Base-by-base conservation (phyloP, 106 monocot genomes). In the Xerophyta viscosa region DNA sequence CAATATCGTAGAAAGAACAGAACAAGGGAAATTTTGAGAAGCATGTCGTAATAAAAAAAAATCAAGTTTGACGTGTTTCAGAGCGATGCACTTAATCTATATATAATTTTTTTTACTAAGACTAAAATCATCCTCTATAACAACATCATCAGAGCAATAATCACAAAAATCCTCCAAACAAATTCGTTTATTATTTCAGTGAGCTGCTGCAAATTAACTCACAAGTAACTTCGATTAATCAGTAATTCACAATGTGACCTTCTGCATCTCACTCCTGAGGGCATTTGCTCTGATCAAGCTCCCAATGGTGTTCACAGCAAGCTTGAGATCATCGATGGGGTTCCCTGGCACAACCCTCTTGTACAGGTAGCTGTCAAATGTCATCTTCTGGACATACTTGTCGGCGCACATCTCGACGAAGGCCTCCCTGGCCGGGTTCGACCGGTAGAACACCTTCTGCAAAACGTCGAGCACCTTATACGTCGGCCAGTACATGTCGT, bases 351-450 rank as follows among this genome's bases (percentile, higher is more conserved):
- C 80, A 17, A 94, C 94, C 29, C 36, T 37, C 77, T 94, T 94
- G 81, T 94, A 94, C 37, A 94, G 56, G 58, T 94, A 94, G 59
- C 94, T 94, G 44, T 94, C 94, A 54, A 94, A 94, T 8, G 94
- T 94, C 94, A 94, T 94, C 81, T 84, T 94, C 78, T 94, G 94
- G 20, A 94, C 94, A 43, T 94, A 94, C 31, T 85, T 79, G 46
- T 85, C 85, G 4, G 72, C 79, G 56, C 85, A 85, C 85, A 85
- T 85, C 79, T 85, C 72, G 5, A 85, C 85, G 24, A 85, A 85
- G 2, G 85, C 85, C 65, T 85, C 79, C 20, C 79, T 68, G 8
- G 85, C 79, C 1, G 85, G 63, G 60, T 96, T 88, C 9, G 84
- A 88, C 11, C 94, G 77, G 76, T 96, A 88, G 73, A 96, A 96